Percentiles rank a stretch among this genome's conserved stretches.
Evolutionary conservation across 768 basidiomycete genomes (phyloP).

Genomic region (Mycena kentingensis): DNA sequence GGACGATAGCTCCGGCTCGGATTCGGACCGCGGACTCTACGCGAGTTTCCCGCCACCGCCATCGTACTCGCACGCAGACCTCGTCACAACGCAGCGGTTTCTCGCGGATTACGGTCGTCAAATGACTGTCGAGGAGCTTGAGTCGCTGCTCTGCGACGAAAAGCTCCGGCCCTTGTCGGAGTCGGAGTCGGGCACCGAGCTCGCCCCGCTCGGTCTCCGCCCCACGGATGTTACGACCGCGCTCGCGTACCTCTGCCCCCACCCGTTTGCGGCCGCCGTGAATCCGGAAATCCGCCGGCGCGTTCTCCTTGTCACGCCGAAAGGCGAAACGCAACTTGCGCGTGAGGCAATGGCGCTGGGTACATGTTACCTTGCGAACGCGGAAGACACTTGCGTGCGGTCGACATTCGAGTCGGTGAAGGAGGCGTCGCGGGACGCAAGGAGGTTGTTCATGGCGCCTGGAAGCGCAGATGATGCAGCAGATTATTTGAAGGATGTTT

Average conservation of each 20-base stretch:
- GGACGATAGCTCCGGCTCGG: too few species aligned
- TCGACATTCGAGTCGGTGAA: constrained; percentile 3
- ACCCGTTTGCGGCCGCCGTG: constrained; percentile 10
- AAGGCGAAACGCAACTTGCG: constrained; percentile 7
- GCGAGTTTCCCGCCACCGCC: background rate
- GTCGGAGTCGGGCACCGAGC: background rate
- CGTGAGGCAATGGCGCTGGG: constrained; percentile 13
- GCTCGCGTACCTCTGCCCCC: constrained; percentile 16
- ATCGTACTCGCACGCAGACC: constrained; percentile 3
- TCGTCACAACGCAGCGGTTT: constrained; percentile 9
- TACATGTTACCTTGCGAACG: constrained; percentile 12
- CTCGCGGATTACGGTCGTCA: constrained; percentile 6
- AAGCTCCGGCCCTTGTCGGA: too few species aligned
- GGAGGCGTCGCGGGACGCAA: constrained; percentile 6
- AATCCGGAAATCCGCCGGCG: constrained; percentile 2
- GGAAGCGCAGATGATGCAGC: too few species aligned
- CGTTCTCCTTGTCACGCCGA: constrained; percentile 10
- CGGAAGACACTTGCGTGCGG: background rate
- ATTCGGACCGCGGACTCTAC: background rate
- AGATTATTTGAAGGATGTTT: too few species aligned
- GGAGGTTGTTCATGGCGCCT: constrained; percentile 1
- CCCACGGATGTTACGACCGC: constrained; percentile 2
- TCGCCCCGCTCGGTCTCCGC: constrained; percentile 9
- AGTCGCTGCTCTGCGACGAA: constrained; percentile 8
- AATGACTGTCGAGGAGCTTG: constrained; percentile 6